Percentiles rank a stretch among this genome's conserved stretches.
Conservation (phyloP, 768 basidiomycete genomes). For the Tubosaeta sp. region DNA sequence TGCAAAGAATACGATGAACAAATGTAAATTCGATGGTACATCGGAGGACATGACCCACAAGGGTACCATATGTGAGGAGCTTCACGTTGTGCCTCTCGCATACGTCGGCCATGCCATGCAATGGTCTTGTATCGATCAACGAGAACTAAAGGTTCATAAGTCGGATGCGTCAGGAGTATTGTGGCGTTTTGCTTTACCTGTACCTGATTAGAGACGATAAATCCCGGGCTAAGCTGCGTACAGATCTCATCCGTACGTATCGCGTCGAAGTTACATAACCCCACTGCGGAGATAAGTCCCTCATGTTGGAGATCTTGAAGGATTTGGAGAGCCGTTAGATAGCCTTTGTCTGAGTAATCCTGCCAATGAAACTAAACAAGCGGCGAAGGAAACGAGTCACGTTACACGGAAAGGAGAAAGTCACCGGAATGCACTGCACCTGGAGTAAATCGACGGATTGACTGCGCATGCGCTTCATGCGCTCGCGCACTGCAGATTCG, state of each 20-base stretch:
- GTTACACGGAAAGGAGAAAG: not conserved
- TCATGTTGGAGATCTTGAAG: constrained; percentile 57
- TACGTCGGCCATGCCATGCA: constrained; percentile 73
- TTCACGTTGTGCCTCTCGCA: constrained; percentile 71
- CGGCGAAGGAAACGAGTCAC: not conserved
- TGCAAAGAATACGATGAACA: constrained; percentile 24
- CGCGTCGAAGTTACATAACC: constrained; percentile 80
- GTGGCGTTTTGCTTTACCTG: constrained; percentile 44
- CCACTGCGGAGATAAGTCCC: constrained; percentile 60
- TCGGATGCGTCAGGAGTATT: not conserved
- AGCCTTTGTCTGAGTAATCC: constrained; percentile 51
- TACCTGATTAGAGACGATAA: constrained; percentile 78
- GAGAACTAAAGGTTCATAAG: constrained; percentile 56
- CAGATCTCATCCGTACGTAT: constrained; percentile 77
- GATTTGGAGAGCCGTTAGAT: constrained; percentile 45
- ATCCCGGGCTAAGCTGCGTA: constrained; percentile 62
- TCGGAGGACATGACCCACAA: constrained; percentile 43
- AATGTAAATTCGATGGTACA: constrained; percentile 7
- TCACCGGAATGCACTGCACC: constrained; percentile 34
- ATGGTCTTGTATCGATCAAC: constrained; percentile 71
- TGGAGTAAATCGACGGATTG: constrained; percentile 66
- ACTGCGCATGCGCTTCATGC: constrained; percentile 63
- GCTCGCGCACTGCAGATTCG: constrained; percentile 61
- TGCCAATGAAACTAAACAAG: constrained; percentile 72
- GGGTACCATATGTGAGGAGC: constrained; percentile 75